Evolutionary conservation across 2,329 filamentous ascomycete species (phyloP), one percentile per base, ranked within the genome.

Genomic region (Graphilbum fragrans): DNA sequence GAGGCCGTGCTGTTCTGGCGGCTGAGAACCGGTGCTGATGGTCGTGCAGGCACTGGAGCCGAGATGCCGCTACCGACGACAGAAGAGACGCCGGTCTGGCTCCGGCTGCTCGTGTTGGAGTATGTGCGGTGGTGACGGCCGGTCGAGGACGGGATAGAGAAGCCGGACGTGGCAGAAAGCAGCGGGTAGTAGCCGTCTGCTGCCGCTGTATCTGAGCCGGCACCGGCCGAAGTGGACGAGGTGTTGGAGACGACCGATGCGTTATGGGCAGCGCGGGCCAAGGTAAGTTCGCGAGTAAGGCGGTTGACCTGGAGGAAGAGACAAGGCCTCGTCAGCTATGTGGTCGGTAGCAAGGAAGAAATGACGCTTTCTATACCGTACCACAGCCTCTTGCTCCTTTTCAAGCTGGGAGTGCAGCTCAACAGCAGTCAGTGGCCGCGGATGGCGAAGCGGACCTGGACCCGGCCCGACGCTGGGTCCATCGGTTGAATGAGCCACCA

Each of bases 371-470:
- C n/a, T 7, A 11, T 18, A 23, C 64, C 77, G 49, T 70, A 92
- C 88, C 53, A 95, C 82, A 29, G 87, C 85, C 61, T 96, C 90
- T 53, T 96, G 88, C 57, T 96, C 90, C 60, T 93, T 92, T 62
- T 96, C 90, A 21, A 95, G 70, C 63, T 94, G 78, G 45, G 84
- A 70, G 59, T 95, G 87, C 46, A 96, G 70, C 59, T 96, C 90
- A 4, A 86, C 83, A 2, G 86, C 80, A 0, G 90, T 95, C 58
- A 95, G 65, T 4, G 88, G 88, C 29, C 86, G 75, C 6, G 90
- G 88, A 58, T 94, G 88, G 47, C 90, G 77, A 52, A 93, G 64
- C 4, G 90, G 88, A 0, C 82, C 84, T 42, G 77, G 75, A 0
- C 77, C 77, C 25, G 65, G 56, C 22, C 67, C 69, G 36, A 74